A percentile compares a stretch with the other conserved stretches of the same genome.
These are phyloP conservation scores for Triglochin maritima DNA, from an alignment of 106 monocot species.

Conservation along the genomic window DNA sequence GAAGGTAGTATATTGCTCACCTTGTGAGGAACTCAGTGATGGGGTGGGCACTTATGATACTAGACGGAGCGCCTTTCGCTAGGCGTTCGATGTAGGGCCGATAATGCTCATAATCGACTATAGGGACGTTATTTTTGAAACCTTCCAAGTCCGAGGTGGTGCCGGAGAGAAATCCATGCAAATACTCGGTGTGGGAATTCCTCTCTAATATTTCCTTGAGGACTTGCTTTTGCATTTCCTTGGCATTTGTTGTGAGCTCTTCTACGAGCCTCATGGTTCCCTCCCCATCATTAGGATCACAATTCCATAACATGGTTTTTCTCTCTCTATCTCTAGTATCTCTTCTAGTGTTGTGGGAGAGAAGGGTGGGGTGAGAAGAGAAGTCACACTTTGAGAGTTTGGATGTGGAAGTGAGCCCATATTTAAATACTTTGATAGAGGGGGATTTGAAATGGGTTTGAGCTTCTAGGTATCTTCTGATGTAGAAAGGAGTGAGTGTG, in stretches of 20 bases:
- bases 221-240: constrained; percentile 32
- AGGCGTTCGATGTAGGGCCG: constrained; percentile 61
- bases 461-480: constrained; percentile 38
- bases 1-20: constrained; percentile 3
- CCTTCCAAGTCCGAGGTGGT: constrained; percentile 4
- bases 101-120: constrained; percentile 61
- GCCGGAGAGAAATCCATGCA: constrained; percentile 28
- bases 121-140: constrained; percentile 49
- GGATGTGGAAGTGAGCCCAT: not conserved
- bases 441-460: constrained; percentile 5
- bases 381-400: constrained; percentile 1
- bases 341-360: too few relatives aligned
- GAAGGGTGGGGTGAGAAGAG: too few relatives aligned
- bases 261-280: constrained; percentile 39
- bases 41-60: constrained; percentile 44
- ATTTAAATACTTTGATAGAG: constrained; percentile 6
- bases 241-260: constrained; percentile 42
- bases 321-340: not conserved
- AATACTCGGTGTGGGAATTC: constrained; percentile 47
- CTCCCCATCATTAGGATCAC: constrained; percentile 57
- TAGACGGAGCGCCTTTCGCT: constrained; percentile 47
- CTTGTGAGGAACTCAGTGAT: constrained; percentile 75
- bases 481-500: too few relatives aligned
- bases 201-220: constrained; percentile 39
- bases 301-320: constrained; percentile 24